Conservation (phyloP, 106 monocot species). For the Iris macrosiphon region DNA sequence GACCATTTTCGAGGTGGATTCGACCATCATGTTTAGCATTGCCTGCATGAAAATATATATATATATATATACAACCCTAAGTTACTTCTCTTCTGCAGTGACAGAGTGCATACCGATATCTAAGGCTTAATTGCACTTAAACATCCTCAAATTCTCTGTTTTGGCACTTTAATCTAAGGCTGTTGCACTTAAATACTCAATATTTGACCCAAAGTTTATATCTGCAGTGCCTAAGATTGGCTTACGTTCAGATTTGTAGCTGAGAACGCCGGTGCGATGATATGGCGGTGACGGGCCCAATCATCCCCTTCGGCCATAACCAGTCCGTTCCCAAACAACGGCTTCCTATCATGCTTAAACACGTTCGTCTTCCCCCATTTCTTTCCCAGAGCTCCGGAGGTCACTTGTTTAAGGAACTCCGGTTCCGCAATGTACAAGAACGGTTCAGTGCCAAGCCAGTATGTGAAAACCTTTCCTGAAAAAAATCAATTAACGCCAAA, state of each 20-base stretch:
- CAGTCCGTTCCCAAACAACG: slow-evolving; percentile 72
- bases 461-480: slow-evolving; percentile 74
- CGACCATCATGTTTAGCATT: slow-evolving; percentile 53
- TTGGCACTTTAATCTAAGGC: too few species aligned
- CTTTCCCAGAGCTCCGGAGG: slow-evolving; percentile 22
- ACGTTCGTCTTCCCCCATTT: slow-evolving; percentile 59
- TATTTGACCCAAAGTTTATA: too few species aligned
- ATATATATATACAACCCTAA: background rate
- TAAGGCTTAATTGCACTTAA: too few species aligned
- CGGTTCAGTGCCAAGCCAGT: slow-evolving; percentile 85
- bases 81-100: too few species aligned
- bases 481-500: background rate
- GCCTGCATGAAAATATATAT: slow-evolving; percentile 20
- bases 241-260: slow-evolving; percentile 55
- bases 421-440: slow-evolving; percentile 58
- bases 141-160: too few species aligned
- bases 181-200: too few species aligned
- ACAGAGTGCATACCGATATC: too few species aligned
- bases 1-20: slow-evolving; percentile 57
- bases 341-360: slow-evolving; percentile 57
- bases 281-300: slow-evolving; percentile 54
- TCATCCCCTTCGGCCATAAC: slow-evolving; percentile 55
- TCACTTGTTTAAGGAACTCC: slow-evolving; percentile 33
- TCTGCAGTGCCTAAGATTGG: too few species aligned
- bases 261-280: slow-evolving; percentile 65